Evolutionary conservation across 2,329 filamentous ascomycete genomes (phyloP), one percentile per base, ranked within the genome.

Genomic region (Lizonia empirigonia): DNA sequence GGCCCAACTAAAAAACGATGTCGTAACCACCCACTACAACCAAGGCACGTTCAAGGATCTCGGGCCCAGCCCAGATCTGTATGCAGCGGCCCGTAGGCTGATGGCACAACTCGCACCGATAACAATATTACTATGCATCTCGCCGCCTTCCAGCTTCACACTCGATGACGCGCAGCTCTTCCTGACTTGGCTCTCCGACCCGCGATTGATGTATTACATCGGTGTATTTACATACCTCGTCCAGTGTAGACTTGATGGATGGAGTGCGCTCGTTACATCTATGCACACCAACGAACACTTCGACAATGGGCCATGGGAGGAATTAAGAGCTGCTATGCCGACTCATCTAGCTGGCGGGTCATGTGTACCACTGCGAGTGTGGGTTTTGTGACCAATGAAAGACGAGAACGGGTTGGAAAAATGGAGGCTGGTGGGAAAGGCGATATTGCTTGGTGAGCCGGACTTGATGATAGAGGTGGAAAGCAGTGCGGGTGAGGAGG

Each of bases 161-260:
- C 7, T 51, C 7, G 42, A 53, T 35, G 56, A 61, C 9, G 56
- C 56, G 2, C 42, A 46, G 1, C 29, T 59, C 15, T 61, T 61
- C 33, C 18, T 61, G 9, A 61, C 50, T 0, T 61, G 58, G 58
- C 36, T 61, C 10, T 57, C 58, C 0, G 58, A 61, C 24, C 53
- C 56, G 20, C 53, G 58, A 12, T 61, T 53, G 0, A 50, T 52
- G 42, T 59, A 55, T 20, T 61, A 59, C 34, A 57, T 59, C 22
- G 15, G 47, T 13, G n/a, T 26, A 13, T 22, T 19, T 2, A 34
- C 44, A 2, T 23, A 29, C 18, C 44, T 33, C 10, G 13, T 61
- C 12, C 24, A 42, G 35, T 53, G 50, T 32, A 42, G 47, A 1
- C 18, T 41, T 3, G 34, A 45, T 26, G 38, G 39, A 1, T 19